phyloP scores from a whole-genome alignment of 306 rosid species.

The Trifolium dubium region DNA sequence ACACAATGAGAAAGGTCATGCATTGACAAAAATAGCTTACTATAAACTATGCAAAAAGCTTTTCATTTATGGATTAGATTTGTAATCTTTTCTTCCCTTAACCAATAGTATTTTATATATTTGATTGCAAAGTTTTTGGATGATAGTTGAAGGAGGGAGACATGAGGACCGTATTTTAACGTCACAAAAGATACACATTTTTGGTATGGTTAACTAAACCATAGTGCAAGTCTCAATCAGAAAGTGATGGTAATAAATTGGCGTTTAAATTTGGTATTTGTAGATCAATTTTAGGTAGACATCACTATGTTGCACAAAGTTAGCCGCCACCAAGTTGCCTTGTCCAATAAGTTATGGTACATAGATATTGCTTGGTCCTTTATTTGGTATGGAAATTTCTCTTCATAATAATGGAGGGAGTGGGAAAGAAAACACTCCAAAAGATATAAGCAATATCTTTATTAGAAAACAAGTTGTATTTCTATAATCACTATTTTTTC shows the following conservation, averaged over 20 bases:
- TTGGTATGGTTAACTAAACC: slow-evolving; percentile 17
- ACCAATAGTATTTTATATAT: slow-evolving; percentile 27
- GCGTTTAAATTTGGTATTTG: slow-evolving; percentile 33
- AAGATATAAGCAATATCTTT: neutral
- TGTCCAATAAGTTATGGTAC: slow-evolving; percentile 41
- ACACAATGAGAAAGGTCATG: slow-evolving; percentile 14
- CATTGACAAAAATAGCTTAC: slow-evolving; percentile 35
- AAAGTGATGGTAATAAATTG: slow-evolving; percentile 42
- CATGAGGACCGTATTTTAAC: slow-evolving; percentile 30
- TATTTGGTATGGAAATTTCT: slow-evolving; percentile 42
- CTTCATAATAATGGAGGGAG: slow-evolving; percentile 39
- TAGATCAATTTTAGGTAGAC: slow-evolving; percentile 26
- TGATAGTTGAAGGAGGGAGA: slow-evolving; percentile 29
- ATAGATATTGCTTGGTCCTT: slow-evolving; percentile 42
- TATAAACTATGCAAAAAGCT: slow-evolving; percentile 22
- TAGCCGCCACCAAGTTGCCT: slow-evolving; percentile 46
- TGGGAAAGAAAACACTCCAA: slow-evolving; percentile 11
- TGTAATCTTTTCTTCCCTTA: slow-evolving; percentile 36
- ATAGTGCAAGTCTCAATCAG: slow-evolving; percentile 50
- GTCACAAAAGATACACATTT: slow-evolving; percentile 42
- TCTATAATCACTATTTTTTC: too few species aligned
- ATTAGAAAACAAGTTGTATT: neutral
- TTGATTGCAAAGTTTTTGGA: slow-evolving; percentile 30
- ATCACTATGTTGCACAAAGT: slow-evolving; percentile 21
- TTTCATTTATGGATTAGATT: slow-evolving; percentile 31